phyloP scores from a whole-genome alignment of 352 stramenopile genomes.

The Globisporangium irregulare region DNA sequence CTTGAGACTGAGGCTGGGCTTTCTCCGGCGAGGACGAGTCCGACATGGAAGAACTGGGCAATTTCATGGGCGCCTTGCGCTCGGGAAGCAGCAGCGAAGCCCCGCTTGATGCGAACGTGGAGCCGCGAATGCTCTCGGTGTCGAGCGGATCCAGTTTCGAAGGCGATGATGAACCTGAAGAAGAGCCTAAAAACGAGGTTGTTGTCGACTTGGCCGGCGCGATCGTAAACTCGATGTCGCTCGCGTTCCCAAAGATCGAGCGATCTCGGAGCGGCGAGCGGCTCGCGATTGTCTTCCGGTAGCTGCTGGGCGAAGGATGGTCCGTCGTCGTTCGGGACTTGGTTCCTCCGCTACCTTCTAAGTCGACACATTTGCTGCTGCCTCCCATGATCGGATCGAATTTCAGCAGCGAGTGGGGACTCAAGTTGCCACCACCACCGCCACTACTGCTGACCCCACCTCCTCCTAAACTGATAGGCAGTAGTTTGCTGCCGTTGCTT shows the following conservation, averaged over 20 bases:
- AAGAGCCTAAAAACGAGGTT: not conserved
- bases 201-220: not conserved
- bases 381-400: conserved; percentile 15
- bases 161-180: not conserved
- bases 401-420: conserved; percentile 1
- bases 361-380: conserved; percentile 4
- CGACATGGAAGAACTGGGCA: not conserved
- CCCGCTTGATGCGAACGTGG: not conserved
- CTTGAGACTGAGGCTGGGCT: conserved; percentile 2
- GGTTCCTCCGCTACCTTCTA: not conserved
- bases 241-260: not conserved
- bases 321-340: not conserved
- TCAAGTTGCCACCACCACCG: not conserved
- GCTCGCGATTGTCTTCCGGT: conserved; percentile 6
- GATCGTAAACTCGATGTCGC: not conserved
- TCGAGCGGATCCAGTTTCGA: conserved; percentile 16
- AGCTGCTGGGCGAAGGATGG: not conserved
- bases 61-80: conserved; percentile 5
- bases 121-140: conserved; percentile 9
- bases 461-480: not conserved
- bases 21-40: not conserved
- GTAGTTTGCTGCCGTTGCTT: conserved; percentile 9
- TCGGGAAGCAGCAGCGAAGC: not conserved
- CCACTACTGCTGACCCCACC: not conserved
- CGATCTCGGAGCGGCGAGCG: conserved; percentile 6